Evolutionary conservation across 2,329 filamentous ascomycete species (phyloP), one percentile per base, ranked within the genome.

Genomic region (Colletotrichum horii): DNA sequence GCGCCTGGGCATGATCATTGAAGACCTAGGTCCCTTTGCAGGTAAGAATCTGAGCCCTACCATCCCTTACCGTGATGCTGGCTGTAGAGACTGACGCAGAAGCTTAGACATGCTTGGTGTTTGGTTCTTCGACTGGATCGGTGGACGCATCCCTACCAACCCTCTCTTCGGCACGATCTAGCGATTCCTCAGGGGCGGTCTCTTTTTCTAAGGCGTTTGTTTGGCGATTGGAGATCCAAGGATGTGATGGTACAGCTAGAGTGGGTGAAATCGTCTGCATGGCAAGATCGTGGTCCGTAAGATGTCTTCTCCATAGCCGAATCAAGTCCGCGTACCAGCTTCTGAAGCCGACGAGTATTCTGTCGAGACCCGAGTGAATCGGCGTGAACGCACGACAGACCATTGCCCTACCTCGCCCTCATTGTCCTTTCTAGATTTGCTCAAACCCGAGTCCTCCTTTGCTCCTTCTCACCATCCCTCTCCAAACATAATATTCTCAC

Each of bases 11-110:
- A 34, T 34, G 58, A 22, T 32, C 11, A 1, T 61, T 14, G n/a
- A 7, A 22, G 6, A 0, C n/a, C 43, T 48, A 11, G 11, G 43
- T 22, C 43, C 43, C n/a, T 22, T 48, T 48, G n/a, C 43, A 22
- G 43, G 43, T 48, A 48, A 22, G 11, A 22, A 0, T 0, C 9
- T 61, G 30, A 34, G 19, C 19, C 28, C 4, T n/a, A 8, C 4
- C 58, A 30, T 22, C n/a, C 1, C 0, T 30, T n/a, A 0, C 1
- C 14, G 12, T 34, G 28, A 19, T 14, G 0, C 1, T 14, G 19
- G 16, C 12, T 0, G 19, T 14, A 22, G 15, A 61, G 0, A 43
- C 38, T 43, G 38, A 43, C 19, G 5, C 19, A 43, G 19, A 6
- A 43, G 0, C 19, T 19, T 5, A 43, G 38, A n/a, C 19, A 43